Evolutionary conservation across 148 eudicot species (phyloP).

Genomic region (Amaranthus palmeri): DNA sequence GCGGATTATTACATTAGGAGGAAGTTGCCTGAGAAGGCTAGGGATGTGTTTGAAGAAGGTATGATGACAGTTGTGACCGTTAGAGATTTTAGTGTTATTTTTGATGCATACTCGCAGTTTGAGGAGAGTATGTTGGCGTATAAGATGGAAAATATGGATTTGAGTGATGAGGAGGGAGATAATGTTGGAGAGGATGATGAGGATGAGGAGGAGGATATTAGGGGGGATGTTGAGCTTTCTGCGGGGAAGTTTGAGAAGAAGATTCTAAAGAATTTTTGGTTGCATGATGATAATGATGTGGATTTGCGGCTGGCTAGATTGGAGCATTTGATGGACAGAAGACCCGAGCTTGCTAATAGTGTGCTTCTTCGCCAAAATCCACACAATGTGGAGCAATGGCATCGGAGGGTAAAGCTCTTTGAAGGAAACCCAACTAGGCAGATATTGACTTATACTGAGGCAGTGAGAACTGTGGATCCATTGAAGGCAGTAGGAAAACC

Average conservation of each 20-base stretch:
- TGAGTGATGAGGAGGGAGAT: slow-evolving; percentile 47
- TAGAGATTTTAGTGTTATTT: slow-evolving; percentile 85
- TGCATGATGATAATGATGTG: slow-evolving; percentile 70
- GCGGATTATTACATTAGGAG: slow-evolving; percentile 87
- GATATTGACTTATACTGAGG: slow-evolving; percentile 84
- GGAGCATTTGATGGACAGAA: slow-evolving; percentile 74
- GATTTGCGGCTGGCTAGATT: slow-evolving; percentile 73
- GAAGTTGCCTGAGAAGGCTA: slow-evolving; percentile 71
- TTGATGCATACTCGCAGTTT: slow-evolving; percentile 87
- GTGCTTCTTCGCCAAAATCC: slow-evolving; percentile 96
- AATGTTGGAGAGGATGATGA: slow-evolving; percentile 29
- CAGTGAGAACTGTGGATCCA: slow-evolving; percentile 90
- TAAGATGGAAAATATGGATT: slow-evolving; percentile 67
- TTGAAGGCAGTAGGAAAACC: slow-evolving; percentile 96
- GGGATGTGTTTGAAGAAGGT: slow-evolving; percentile 92
- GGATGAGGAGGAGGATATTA: slow-evolving; percentile 47
- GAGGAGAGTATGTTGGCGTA: slow-evolving; percentile 83
- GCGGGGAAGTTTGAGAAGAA: slow-evolving; percentile 52
- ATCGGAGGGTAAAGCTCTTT: slow-evolving; percentile 83
- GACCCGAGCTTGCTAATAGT: slow-evolving; percentile 90
- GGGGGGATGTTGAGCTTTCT: slow-evolving; percentile 41
- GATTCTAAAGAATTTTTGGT: slow-evolving; percentile 61
- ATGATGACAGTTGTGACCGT: slow-evolving; percentile 89
- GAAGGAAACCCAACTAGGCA: slow-evolving; percentile 85
- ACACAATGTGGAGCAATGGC: slow-evolving; percentile 99